Conservation (phyloP, 345 rosid genomes). For the Zanthoxylum bungeanum region DNA sequence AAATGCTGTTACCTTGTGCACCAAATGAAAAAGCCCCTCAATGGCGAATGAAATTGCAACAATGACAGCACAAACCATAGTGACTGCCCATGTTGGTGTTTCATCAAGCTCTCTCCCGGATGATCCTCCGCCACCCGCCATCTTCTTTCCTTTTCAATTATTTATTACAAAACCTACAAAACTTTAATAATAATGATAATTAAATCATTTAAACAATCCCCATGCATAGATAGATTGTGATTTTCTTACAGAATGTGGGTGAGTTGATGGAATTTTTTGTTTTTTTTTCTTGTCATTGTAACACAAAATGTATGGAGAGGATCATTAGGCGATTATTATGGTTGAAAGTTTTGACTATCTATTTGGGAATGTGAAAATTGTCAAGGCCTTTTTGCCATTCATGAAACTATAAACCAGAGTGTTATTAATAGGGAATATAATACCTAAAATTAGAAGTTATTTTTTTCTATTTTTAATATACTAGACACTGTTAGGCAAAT, state of each 20-base stretch:
- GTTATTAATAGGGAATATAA: neutral
- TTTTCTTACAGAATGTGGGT: neutral
- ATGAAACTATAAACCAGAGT: neutral
- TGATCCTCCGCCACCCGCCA: slow-evolving; percentile 43
- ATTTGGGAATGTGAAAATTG: neutral
- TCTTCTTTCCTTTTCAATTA: slow-evolving; percentile 9
- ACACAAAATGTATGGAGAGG: slow-evolving; percentile 32
- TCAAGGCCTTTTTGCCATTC: neutral
- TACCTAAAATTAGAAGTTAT: neutral
- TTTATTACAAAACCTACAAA: neutral
- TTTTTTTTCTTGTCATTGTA: neutral
- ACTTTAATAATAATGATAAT: neutral
- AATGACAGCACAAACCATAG: slow-evolving; percentile 67
- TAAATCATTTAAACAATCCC: too few species aligned
- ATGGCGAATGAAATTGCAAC: slow-evolving; percentile 62
- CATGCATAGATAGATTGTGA: neutral
- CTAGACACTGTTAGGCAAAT: too few species aligned
- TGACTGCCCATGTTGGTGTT: slow-evolving; percentile 97
- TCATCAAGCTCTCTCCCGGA: slow-evolving; percentile 72
- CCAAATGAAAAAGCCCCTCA: slow-evolving; percentile 58
- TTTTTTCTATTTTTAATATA: too few species aligned
- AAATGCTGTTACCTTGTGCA: slow-evolving; percentile 38
- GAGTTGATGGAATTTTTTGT: neutral
- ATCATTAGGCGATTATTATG: slow-evolving; percentile 20
- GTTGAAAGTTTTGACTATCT: neutral